phyloP scores from a whole-genome alignment of 768 basidiomycete genomes.

The Stropharia rugosoannulata region DNA sequence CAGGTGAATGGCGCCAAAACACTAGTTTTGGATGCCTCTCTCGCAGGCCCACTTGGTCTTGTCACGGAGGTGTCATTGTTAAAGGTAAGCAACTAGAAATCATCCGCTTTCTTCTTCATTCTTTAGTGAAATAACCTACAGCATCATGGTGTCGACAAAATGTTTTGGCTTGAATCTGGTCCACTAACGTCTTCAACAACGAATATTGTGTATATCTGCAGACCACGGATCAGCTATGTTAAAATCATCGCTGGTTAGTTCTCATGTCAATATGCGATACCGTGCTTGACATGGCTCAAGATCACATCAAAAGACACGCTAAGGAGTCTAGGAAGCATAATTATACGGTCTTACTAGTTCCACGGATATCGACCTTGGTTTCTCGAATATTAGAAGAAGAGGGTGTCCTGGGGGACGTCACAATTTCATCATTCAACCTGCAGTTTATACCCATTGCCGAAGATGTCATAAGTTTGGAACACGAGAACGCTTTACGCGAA shows the following conservation, averaged over 20 bases:
- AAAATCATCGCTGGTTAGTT: conserved; percentile 88
- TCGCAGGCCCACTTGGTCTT: conserved; percentile 91
- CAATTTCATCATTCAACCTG: conserved; percentile 82
- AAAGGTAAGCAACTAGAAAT: conserved; percentile 57
- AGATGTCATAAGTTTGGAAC: conserved; percentile 89
- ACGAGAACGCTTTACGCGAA: conserved; percentile 83
- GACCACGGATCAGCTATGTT: conserved; percentile 81
- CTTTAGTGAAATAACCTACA: conserved; percentile 27
- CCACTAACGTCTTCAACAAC: conserved; percentile 79
- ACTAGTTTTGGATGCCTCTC: conserved; percentile 83
- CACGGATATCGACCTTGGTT: conserved; percentile 84
- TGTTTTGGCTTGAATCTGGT: conserved; percentile 98
- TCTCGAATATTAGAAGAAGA: conserved; percentile 89
- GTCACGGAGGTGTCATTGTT: conserved; percentile 92
- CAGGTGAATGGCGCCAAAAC: conserved; percentile 95
- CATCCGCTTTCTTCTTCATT: background rate
- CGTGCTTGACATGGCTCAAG: conserved; percentile 44
- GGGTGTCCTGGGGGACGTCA: conserved; percentile 96
- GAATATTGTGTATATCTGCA: conserved; percentile 91
- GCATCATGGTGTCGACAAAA: conserved; percentile 99
- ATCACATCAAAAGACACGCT: conserved; percentile 86
- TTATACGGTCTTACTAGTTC: conserved; percentile 87
- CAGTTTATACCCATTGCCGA: conserved; percentile 94
- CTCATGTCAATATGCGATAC: conserved; percentile 12
- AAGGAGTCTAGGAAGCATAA: conserved; percentile 72